A percentile compares a stretch with the other conserved stretches of the same genome.
Evolutionary conservation across 2,329 filamentous ascomycete genomes (phyloP).

Genomic region (Pseudodiploospora longispora): DNA sequence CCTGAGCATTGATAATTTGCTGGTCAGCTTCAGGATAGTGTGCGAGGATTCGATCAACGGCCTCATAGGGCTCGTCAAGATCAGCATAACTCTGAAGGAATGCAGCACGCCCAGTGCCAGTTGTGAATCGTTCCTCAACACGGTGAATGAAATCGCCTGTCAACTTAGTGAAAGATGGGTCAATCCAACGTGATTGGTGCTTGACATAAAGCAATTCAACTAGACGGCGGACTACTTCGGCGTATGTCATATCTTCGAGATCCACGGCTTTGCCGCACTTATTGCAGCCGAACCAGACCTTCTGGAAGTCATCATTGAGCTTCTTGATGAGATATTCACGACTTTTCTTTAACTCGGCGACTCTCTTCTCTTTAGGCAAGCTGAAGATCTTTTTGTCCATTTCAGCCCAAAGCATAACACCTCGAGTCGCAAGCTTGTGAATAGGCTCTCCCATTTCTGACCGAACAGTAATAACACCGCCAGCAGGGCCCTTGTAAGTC

Average conservation of each 20-base stretch:
- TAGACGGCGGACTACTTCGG: slow-evolving; percentile 77
- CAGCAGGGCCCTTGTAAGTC: slow-evolving; percentile 84
- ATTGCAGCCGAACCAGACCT: slow-evolving; percentile 92
- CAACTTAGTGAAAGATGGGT: slow-evolving; percentile 70
- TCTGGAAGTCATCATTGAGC: slow-evolving; percentile 92
- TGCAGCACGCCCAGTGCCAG: slow-evolving; percentile 61
- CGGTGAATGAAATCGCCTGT: slow-evolving; percentile 95
- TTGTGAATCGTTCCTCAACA: slow-evolving; percentile 90
- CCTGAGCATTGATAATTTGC: slow-evolving; percentile 96
- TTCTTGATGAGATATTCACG: slow-evolving; percentile 90
- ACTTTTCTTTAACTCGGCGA: slow-evolving; percentile 80
- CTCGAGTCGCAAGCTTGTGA: slow-evolving; percentile 94
- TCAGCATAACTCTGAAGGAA: slow-evolving; percentile 86
- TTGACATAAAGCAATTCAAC: slow-evolving; percentile 87
- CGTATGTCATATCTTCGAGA: slow-evolving; percentile 92
- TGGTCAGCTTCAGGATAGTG: slow-evolving; percentile 79
- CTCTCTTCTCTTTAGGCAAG: slow-evolving; percentile 87
- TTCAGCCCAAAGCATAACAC: slow-evolving; percentile 94
- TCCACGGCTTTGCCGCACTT: slow-evolving; percentile 72
- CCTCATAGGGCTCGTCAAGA: slow-evolving; percentile 70
- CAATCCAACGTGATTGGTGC: slow-evolving; percentile 87
- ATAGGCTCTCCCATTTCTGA: slow-evolving; percentile 99
- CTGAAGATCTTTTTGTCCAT: slow-evolving; percentile 99
- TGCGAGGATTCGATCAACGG: slow-evolving; percentile 70
- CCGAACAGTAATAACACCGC: slow-evolving; percentile 90